Base-by-base conservation (phyloP, 139 green algal genomes). In the Klebsormidium nitens region DNA sequence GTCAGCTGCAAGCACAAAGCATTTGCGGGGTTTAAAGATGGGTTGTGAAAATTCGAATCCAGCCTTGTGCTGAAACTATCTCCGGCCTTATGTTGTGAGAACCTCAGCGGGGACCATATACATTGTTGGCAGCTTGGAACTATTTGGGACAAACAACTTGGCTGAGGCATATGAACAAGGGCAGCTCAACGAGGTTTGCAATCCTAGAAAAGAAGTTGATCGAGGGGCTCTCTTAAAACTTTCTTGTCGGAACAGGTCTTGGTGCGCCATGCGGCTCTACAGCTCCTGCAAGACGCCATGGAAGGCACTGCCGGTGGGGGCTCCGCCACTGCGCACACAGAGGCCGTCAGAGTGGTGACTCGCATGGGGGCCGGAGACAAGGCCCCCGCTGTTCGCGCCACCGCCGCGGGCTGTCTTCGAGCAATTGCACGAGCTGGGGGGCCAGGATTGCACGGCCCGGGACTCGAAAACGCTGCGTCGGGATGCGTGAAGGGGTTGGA, bases 281-380 rank as follows among this genome's bases (percentile, higher is more conserved):
- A 66, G 31, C 71, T 78, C 31, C 71, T 78, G 19, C 64, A 49
- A 2, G 36, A 75, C 17, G 71, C 71, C 11, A 36, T 75, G 23
- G 63, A 68, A 31, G 71, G 50, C 42, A 75, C 58, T 50, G 26
- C 28, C 36, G 71, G 64, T 5, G 63, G 39, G 6, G 71, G 64
- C 11, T 47, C 71, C 36, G 34, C 64, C 14, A 36, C 50, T 11
- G 71, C 71, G 36, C 58, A 75, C 32, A 29, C 48, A 2, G 71
- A 78, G 1, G 64, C 64, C 28, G 40, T 78, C n/a, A 62, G 46
- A 11, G 61, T 36, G 19, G 28, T 75, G 34, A 70, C 39, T n/a
- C 26, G 71, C 38, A 26, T 56, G 5, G 71, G 40, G 8, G 63
- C 40, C 2, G 42, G 23, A 8, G 71, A 78, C 44, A 31, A 42